Evolutionary conservation across 441 rosid species (phyloP).

Genomic region (Adansonia rubrostipa): DNA sequence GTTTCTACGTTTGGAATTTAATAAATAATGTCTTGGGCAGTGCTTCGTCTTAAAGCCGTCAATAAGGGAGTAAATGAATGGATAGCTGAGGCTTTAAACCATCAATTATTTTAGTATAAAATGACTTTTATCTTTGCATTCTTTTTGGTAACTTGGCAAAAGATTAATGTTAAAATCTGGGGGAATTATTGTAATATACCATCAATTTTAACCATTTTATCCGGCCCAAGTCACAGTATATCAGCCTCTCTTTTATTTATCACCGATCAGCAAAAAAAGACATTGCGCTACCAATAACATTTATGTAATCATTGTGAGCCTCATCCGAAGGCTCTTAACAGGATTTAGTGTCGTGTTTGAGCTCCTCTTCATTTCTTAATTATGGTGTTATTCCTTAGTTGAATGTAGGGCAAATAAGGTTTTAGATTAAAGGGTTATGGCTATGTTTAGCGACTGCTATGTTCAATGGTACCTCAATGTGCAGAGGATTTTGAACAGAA

Average conservation of each 20-base stretch:
- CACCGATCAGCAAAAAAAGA: background rate
- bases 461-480: slow-evolving; percentile 5
- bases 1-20: slow-evolving; percentile 16
- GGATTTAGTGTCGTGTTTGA: slow-evolving; percentile 5
- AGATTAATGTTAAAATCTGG: background rate
- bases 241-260: background rate
- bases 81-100: slow-evolving; percentile 12
- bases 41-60: slow-evolving; percentile 20
- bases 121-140: slow-evolving; percentile 10
- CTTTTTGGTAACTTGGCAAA: slow-evolving; percentile 9
- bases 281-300: slow-evolving; percentile 1
- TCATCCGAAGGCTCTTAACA: slow-evolving; percentile 7
- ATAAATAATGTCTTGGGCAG: background rate
- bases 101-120: background rate
- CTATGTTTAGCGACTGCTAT: background rate
- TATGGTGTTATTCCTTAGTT: slow-evolving; percentile 11
- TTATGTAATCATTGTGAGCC: background rate
- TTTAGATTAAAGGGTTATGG: background rate
- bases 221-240: background rate
- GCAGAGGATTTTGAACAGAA: slow-evolving; percentile 9
- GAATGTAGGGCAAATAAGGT: background rate
- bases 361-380: slow-evolving; percentile 1
- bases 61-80: slow-evolving; percentile 17
- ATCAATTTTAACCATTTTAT: slow-evolving; percentile 6
- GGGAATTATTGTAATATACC: slow-evolving; percentile 4